phyloP scores from a whole-genome alignment of 257 asterid genomes.

The Nicotiana paniculata region DNA sequence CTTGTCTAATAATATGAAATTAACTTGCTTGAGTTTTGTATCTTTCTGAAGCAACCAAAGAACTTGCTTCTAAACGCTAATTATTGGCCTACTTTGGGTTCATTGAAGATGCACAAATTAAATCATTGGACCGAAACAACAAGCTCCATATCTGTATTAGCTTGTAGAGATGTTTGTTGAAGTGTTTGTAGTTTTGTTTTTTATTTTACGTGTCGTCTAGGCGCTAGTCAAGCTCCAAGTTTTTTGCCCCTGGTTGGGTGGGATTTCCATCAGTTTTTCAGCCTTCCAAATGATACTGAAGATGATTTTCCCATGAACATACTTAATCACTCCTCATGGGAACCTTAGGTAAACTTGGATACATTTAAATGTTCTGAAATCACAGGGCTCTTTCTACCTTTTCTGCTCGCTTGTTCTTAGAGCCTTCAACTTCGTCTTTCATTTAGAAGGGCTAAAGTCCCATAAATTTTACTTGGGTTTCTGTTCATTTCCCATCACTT shows the following conservation, averaged over 20 bases:
- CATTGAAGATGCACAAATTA: neutral
- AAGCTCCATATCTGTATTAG: neutral
- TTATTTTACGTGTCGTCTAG: neutral
- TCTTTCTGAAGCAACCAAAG: neutral
- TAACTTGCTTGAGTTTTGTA: neutral
- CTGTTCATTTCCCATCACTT: neutral
- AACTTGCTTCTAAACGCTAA: neutral
- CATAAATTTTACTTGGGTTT: neutral
- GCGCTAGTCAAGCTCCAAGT: neutral
- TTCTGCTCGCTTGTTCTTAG: neutral
- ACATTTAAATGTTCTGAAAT: neutral
- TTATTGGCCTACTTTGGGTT: neutral
- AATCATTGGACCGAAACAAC: neutral
- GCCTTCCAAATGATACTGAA: neutral
- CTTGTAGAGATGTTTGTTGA: neutral
- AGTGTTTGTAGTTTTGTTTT: neutral
- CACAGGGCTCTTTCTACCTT: neutral
- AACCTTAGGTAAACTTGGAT: neutral
- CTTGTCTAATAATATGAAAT: neutral
- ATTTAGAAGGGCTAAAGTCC: neutral
- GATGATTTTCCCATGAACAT: neutral
- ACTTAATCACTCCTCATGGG: neutral
- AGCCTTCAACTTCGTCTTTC: neutral
- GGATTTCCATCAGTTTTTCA: neutral
- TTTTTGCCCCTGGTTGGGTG: neutral